phyloP scores from a whole-genome alignment of 2,329 filamentous ascomycete species.

The Stagonosporopsis rhizophila region DNA sequence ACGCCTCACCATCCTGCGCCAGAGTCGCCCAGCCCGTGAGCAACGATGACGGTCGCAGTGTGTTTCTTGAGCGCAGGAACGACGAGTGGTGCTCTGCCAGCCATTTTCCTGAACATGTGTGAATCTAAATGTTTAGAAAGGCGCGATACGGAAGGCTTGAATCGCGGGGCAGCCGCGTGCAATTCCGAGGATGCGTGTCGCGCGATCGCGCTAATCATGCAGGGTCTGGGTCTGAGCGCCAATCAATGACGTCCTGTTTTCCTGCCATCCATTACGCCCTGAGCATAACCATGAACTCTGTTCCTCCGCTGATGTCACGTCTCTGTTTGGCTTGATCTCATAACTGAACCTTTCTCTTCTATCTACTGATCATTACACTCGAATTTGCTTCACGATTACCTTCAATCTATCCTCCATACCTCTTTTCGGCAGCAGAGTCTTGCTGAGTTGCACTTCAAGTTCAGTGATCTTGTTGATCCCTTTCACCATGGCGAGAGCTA shows the following conservation, averaged over 20 bases:
- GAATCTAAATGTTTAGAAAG: background rate
- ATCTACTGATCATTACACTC: background rate
- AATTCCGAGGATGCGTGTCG: constrained; percentile 15
- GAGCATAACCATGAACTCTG: constrained; percentile 7
- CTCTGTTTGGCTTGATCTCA: background rate
- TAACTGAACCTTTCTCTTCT: background rate
- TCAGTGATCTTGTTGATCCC: constrained; percentile 1
- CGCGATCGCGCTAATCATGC: constrained; percentile 30
- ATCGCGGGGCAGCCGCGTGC: constrained; percentile 26
- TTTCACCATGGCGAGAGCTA: constrained; percentile 41
- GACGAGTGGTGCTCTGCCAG: constrained; percentile 63
- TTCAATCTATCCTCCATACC: constrained; percentile 23
- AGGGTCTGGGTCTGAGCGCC: constrained; percentile 37
- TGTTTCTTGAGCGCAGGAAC: constrained; percentile 82
- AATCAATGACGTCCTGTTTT: constrained; percentile 42
- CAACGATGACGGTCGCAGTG: constrained; percentile 93
- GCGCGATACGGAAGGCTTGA: constrained; percentile 10
- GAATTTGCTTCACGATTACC: constrained; percentile 1
- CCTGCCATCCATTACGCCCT: constrained; percentile 30
- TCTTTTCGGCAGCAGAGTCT: constrained; percentile 5
- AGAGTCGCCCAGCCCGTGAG: constrained; percentile 86
- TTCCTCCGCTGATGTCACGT: constrained; percentile 10
- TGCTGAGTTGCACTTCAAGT: constrained; percentile 7
- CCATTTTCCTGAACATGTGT: constrained; percentile 32
- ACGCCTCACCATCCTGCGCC: constrained; percentile 73